These are phyloP conservation scores for Lentinus tigrinus DNA, from an alignment of 768 basidiomycete genomes.

Conservation along the genomic window DNA sequence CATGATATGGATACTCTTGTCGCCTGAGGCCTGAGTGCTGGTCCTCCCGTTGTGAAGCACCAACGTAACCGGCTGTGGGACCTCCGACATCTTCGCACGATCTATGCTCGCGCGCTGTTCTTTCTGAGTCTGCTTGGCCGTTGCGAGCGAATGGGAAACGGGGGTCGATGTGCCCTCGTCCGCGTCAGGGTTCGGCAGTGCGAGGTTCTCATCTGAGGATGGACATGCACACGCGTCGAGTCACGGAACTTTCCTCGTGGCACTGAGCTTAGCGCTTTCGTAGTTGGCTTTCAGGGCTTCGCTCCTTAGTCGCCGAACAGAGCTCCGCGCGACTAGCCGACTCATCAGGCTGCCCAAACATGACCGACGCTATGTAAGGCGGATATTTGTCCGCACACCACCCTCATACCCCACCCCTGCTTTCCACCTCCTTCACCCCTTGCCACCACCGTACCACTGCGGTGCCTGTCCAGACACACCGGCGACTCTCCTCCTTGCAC, in stretches of 20 bases:
- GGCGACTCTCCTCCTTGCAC: too few relatives aligned
- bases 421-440: background rate
- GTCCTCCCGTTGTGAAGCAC: background rate
- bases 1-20: background rate
- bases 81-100: background rate
- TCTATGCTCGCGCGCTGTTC: background rate
- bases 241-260: background rate
- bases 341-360: background rate
- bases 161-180: background rate
- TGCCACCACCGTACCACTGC: background rate
- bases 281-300: background rate
- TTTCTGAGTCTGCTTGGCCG: background rate
- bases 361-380: background rate
- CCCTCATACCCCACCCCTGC: background rate
- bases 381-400: background rate
- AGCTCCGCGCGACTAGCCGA: background rate
- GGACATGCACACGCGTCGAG: background rate
- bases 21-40: background rate
- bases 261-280: background rate
- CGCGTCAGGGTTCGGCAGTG: background rate
- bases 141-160: background rate
- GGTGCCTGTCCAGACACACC: background rate
- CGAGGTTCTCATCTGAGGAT: background rate
- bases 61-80: background rate
- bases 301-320: background rate